Conservation (phyloP, 1,284 basidiomycete genomes). For the Phellinidium pouzarii region DNA sequence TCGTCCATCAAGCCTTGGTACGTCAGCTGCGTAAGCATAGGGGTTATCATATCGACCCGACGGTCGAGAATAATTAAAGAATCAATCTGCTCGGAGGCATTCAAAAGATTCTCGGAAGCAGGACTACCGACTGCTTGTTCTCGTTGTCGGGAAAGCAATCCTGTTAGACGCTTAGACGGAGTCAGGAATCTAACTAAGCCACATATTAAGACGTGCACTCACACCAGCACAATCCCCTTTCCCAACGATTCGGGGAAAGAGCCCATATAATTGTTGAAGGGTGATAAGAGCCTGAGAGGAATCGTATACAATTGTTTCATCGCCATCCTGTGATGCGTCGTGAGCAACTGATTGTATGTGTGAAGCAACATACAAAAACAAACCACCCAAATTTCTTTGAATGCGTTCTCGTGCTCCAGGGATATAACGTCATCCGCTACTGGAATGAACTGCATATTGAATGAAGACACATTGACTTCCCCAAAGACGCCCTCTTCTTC, state of each 20-base stretch:
- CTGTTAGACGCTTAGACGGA: slow-evolving; percentile 59
- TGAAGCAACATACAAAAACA: slow-evolving; percentile 25
- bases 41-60: slow-evolving; percentile 92
- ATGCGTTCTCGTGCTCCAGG: slow-evolving; percentile 77
- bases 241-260: slow-evolving; percentile 87
- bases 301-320: slow-evolving; percentile 86
- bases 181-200: slow-evolving; percentile 4
- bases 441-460: slow-evolving; percentile 90
- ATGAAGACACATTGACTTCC: slow-evolving; percentile 79
- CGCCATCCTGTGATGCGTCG: slow-evolving; percentile 65
- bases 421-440: slow-evolving; percentile 88
- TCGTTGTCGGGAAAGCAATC: slow-evolving; percentile 61
- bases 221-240: slow-evolving; percentile 91
- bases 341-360: slow-evolving; percentile 7
- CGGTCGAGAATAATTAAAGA: slow-evolving; percentile 88
- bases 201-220: slow-evolving; percentile 26
- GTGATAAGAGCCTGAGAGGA: slow-evolving; percentile 83
- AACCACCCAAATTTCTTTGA: slow-evolving; percentile 84
- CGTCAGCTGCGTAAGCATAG: slow-evolving; percentile 92
- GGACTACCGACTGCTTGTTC: slow-evolving; percentile 33
- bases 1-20: slow-evolving; percentile 98
- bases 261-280: slow-evolving; percentile 82
- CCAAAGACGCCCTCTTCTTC: slow-evolving; percentile 92
- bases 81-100: slow-evolving; percentile 65
- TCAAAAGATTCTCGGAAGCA: slow-evolving; percentile 34